Conservation (phyloP, 148 eudicot species). For the Rheum nobile region DNA sequence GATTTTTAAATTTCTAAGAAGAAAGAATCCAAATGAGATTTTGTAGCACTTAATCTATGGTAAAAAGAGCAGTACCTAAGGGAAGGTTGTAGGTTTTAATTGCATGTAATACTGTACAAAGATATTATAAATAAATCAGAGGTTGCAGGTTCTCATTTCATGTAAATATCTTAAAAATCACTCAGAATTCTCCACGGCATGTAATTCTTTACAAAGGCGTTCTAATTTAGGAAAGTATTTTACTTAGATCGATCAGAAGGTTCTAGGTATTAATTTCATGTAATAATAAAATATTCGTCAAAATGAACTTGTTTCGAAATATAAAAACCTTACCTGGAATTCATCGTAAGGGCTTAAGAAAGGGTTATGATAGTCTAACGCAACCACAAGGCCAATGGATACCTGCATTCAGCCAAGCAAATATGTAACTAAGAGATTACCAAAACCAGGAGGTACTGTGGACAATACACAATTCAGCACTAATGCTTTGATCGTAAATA, state of each 20-base stretch:
- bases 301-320: not conserved
- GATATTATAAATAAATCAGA: not conserved
- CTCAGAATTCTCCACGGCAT: not conserved
- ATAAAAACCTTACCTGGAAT: slow-evolving; percentile 48
- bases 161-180: not conserved
- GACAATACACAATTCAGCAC: not conserved
- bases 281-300: not conserved
- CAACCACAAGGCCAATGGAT: slow-evolving; percentile 84
- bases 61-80: not conserved
- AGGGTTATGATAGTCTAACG: slow-evolving; percentile 78
- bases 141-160: not conserved
- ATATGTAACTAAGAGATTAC: not conserved
- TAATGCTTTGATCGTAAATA: not conserved
- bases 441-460: not conserved
- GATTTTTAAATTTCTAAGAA: slow-evolving; percentile 73
- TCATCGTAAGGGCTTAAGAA: slow-evolving; percentile 86
- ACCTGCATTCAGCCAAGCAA: slow-evolving; percentile 36
- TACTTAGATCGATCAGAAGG: not conserved
- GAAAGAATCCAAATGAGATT: slow-evolving; percentile 1
- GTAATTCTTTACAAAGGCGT: not conserved
- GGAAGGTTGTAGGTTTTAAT: not conserved
- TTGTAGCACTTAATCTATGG: not conserved
- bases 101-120: not conserved
- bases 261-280: not conserved
- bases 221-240: not conserved